These are phyloP conservation scores for Serendipita sp. DNA, from an alignment of 768 basidiomycete genomes.

Conservation along the genomic window DNA sequence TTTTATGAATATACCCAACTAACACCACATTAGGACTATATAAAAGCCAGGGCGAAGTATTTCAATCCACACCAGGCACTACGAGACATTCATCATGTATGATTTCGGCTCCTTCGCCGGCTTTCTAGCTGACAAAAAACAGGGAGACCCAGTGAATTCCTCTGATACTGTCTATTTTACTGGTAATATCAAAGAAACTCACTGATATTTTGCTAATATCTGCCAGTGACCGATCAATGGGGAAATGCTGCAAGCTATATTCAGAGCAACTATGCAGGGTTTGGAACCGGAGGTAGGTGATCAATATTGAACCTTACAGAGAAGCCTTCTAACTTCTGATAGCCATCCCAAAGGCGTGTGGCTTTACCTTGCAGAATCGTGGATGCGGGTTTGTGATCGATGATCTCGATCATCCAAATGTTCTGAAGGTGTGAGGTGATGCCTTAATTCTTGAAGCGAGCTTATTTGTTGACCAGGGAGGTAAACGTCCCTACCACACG, in stretches of 20 bases:
- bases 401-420: conserved; percentile 65
- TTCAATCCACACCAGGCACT: conserved; percentile 56
- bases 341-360: conserved; percentile 87
- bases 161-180: conserved; percentile 95
- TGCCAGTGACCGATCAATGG: conserved; percentile 65
- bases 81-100: conserved; percentile 48
- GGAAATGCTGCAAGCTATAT: conserved; percentile 83
- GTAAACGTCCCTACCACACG: conserved; percentile 83
- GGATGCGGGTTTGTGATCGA: conserved; percentile 70
- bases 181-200: conserved; percentile 27
- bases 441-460: neutral
- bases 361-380: conserved; percentile 92
- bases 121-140: conserved; percentile 8
- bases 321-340: conserved; percentile 6
- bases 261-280: conserved; percentile 79
- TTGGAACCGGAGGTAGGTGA: conserved; percentile 65
- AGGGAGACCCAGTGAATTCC: conserved; percentile 71
- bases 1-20: conserved; percentile 1
- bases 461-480: conserved; percentile 29
- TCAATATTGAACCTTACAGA: neutral
- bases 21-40: conserved; percentile 46
- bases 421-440: conserved; percentile 37
- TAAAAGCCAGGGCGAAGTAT: conserved; percentile 59
- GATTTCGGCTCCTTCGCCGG: conserved; percentile 12
- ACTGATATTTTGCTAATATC: neutral